These are phyloP conservation scores for Aspergillus sojae DNA, from an alignment of 2,329 filamentous ascomycete genomes.

Conservation along the genomic window DNA sequence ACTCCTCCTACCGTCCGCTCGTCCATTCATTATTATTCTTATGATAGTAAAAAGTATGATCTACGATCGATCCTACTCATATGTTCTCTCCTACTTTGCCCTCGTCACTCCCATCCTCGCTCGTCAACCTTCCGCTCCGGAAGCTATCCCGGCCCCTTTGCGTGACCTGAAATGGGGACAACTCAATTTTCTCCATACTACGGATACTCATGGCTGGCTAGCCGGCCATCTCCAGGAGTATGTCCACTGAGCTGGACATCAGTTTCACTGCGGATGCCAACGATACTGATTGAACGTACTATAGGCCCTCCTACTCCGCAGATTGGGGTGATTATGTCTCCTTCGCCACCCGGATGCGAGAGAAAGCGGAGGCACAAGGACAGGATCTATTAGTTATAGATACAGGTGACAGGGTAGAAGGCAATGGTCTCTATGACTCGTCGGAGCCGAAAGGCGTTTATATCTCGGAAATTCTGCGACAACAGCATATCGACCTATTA, in stretches of 20 bases:
- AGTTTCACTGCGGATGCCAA: neutral
- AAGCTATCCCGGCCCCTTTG: slow-evolving; percentile 77
- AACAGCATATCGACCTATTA: slow-evolving; percentile 82
- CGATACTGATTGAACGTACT: slow-evolving; percentile 24
- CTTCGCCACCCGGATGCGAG: slow-evolving; percentile 80
- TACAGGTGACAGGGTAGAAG: slow-evolving; percentile 90
- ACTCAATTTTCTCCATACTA: slow-evolving; percentile 95
- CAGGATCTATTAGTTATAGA: slow-evolving; percentile 90
- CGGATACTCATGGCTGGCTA: slow-evolving; percentile 95
- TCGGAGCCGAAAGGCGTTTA: slow-evolving; percentile 86
- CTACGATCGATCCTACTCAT: neutral
- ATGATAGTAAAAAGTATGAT: slow-evolving; percentile 7
- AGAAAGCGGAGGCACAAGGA: slow-evolving; percentile 75
- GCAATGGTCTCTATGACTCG: slow-evolving; percentile 91
- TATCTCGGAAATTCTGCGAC: slow-evolving; percentile 81
- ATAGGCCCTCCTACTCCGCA: slow-evolving; percentile 82
- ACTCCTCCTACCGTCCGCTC: neutral
- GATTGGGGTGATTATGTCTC: slow-evolving; percentile 99
- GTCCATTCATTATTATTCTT: neutral
- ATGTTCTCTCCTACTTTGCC: slow-evolving; percentile 22
- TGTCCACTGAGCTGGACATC: slow-evolving; percentile 26
- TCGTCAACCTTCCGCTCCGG: slow-evolving; percentile 78
- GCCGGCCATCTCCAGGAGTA: slow-evolving; percentile 90
- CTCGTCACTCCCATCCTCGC: slow-evolving; percentile 39
- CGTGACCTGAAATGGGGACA: slow-evolving; percentile 88